These are phyloP conservation scores for Fusarium succisae DNA, from an alignment of 2,329 filamentous ascomycete species.

Conservation along the genomic window DNA sequence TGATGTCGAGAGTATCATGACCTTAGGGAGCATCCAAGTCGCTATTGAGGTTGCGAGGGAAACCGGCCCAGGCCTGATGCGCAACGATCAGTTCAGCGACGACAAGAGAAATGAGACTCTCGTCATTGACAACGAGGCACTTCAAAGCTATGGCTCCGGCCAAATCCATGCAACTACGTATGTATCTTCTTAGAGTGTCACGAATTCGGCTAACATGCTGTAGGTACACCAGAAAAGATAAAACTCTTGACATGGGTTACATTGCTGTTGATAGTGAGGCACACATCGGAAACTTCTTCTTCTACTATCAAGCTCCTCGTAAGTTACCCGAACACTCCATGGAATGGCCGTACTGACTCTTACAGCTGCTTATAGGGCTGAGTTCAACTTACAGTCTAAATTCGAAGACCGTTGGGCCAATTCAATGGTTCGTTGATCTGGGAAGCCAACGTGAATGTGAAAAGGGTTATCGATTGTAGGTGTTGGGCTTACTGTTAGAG, in stretches of 20 bases:
- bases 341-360: not conserved
- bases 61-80: accelerated
- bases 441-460: accelerated
- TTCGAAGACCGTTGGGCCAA: not conserved
- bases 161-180: not conserved
- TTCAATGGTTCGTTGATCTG: accelerated
- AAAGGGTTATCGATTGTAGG: accelerated
- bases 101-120: not conserved
- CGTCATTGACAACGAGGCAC: not conserved
- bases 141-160: not conserved
- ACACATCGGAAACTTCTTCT: not conserved
- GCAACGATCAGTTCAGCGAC: not conserved
- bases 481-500: not conserved
- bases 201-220: not conserved
- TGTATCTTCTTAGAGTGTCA: not conserved
- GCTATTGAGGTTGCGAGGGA: not conserved
- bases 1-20: accelerated
- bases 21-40: not conserved
- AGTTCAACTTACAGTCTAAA: accelerated
- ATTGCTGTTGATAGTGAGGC: not conserved
- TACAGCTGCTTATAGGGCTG: not conserved
- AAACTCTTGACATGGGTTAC: not conserved
- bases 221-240: not conserved
- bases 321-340: accelerated
- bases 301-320: not conserved